A percentile compares a stretch with the other conserved stretches of the same genome.
Evolutionary conservation across 2,329 filamentous ascomycete genomes (phyloP).

Genomic region (Myriosclerotinia duriaeana): DNA sequence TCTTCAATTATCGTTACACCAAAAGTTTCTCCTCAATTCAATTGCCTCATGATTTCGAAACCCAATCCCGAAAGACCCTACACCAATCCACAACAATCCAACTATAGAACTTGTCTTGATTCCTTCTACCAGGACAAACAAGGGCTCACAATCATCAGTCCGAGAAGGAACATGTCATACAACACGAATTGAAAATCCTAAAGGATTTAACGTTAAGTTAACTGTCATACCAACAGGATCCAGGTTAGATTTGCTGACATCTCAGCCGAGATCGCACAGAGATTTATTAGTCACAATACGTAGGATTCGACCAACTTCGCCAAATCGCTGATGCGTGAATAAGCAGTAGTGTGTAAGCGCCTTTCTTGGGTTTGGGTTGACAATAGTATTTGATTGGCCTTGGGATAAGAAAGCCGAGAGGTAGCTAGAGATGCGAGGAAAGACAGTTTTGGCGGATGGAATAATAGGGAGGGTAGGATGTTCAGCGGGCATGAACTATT

Average conservation of each 20-base stretch:
- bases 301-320: neutral
- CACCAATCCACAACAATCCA: neutral
- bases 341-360: neutral
- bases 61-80: neutral
- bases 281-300: neutral
- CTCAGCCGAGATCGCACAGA: neutral
- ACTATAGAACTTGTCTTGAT: neutral
- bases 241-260: neutral
- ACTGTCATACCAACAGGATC: too few relatives aligned
- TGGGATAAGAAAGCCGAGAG: neutral
- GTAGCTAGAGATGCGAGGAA: neutral
- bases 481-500: neutral
- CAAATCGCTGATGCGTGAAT: neutral
- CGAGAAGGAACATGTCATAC: neutral
- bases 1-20: neutral
- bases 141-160: neutral
- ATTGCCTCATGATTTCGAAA: neutral
- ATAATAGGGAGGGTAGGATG: too few relatives aligned
- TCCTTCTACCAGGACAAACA: neutral
- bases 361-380: neutral
- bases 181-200: neutral
- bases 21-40: neutral
- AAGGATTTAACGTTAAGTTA: too few relatives aligned
- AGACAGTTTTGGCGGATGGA: neutral
- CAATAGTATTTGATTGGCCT: neutral